Evolutionary conservation across 1,284 basidiomycete species (phyloP).

Genomic region (Puccinia brachypodii): DNA sequence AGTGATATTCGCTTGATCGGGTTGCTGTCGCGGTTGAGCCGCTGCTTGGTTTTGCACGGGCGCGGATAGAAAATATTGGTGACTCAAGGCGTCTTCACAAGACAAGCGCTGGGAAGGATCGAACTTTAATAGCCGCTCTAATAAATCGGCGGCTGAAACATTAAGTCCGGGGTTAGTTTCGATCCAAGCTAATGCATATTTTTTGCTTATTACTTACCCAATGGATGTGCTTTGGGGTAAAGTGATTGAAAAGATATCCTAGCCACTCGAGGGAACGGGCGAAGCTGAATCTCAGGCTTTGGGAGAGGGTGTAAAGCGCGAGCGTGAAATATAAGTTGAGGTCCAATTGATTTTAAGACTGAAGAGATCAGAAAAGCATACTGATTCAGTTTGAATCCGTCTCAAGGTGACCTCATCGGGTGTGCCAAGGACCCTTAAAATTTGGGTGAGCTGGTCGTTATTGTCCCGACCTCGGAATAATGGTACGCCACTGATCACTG

Average conservation of each 20-base stretch:
- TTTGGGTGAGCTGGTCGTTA: conserved; percentile 94
- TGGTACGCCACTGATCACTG: conserved; percentile 89
- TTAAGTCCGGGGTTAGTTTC: neutral
- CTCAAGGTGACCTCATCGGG: conserved; percentile 84
- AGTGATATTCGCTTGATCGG: conserved; percentile 21
- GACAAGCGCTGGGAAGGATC: conserved; percentile 90
- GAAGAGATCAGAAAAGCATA: conserved; percentile 56
- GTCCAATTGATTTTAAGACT: conserved; percentile 16
- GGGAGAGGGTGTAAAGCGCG: neutral
- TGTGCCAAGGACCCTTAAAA: conserved; percentile 95
- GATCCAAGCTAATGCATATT: neutral
- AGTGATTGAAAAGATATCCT: conserved; percentile 86
- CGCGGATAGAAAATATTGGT: conserved; percentile 77
- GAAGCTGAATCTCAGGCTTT: conserved; percentile 85
- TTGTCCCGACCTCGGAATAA: conserved; percentile 97
- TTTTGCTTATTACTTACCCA: conserved; percentile 55
- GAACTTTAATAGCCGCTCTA: conserved; percentile 93
- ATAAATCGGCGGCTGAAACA: conserved; percentile 74
- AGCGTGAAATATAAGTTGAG: neutral
- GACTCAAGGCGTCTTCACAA: conserved; percentile 84
- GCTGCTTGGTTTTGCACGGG: conserved; percentile 15
- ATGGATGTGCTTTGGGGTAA: conserved; percentile 85
- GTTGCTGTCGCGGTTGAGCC: conserved; percentile 29
- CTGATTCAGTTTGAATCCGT: conserved; percentile 88
- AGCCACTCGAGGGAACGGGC: conserved; percentile 84